Evolutionary conservation across 73 alveolate species (phyloP), one percentile per base, ranked within the genome.

Genomic region (Paramecium sexaurelia): DNA sequence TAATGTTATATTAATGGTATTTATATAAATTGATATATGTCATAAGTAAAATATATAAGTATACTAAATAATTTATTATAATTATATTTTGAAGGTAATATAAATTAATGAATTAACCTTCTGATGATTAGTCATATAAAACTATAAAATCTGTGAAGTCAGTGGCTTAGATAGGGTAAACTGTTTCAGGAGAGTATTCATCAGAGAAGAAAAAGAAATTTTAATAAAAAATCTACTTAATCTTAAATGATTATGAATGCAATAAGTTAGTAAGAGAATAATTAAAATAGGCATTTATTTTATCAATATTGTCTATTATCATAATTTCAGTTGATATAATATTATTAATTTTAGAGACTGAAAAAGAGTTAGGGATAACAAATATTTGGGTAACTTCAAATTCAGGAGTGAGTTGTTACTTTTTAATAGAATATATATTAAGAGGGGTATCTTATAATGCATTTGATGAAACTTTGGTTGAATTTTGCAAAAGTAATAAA

Each of bases 231-330:
- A 15, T 73, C 9, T 73, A 73, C 57, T 7, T 73, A 17, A 27
- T 37, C 10, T 37, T 73, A 7, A 73, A 73, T 73, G 87, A 73
- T 73, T 73, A 73, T 36, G 87, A 73, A 73, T 73, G 57, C 19
- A 29, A 35, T 35, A 32, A 33, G 45, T n/a, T 73, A 37, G 87
- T 73, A 66, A 11, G 36, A 32, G 4, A 29, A 29, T 73, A n/a
- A 15, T 5, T 37, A 73, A 13, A 5, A n/a, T 35, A 73, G 87
- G 87, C 87, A 13, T 32, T 73, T 73, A 5, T 73, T 6, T 35
- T 73, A 35, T 32, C 61, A 32, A 29, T 73, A 10, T 32, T 73
- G 13, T 32, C 61, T 35, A 73, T 73, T n/a, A 13, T 20, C 7
- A 73, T 73, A 35, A 35, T 73, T 7, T 32, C 56, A 35, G 20